A percentile compares a stretch with the other conserved stretches of the same genome.
Conservation (phyloP, 371 early-diverging fungal genomes). For the Hamiltosporidium magnivora region DNA sequence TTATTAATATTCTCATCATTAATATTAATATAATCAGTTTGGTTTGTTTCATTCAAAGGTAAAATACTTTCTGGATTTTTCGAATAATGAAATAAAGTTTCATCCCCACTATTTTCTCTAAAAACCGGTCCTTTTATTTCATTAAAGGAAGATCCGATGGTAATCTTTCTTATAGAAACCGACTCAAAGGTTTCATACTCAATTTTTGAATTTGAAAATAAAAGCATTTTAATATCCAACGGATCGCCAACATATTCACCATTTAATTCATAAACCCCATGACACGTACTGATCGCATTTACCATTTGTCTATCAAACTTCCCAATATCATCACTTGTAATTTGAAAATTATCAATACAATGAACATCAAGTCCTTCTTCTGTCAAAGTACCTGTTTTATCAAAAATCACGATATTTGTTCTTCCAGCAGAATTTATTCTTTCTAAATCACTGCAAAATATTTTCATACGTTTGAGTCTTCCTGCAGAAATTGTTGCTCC, state of each 20-base stretch:
- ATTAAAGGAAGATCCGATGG: too few species aligned
- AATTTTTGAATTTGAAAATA: not conserved
- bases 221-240: slow-evolving; percentile 88
- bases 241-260: slow-evolving; percentile 85
- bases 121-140: too few species aligned
- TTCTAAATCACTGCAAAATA: slow-evolving; percentile 80
- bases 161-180: too few species aligned
- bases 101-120: too few species aligned
- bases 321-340: slow-evolving; percentile 56
- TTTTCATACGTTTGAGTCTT: slow-evolving; percentile 66
- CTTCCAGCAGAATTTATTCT: slow-evolving; percentile 86
- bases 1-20: too few species aligned
- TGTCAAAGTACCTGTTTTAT: slow-evolving; percentile 97
- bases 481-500: slow-evolving; percentile 80
- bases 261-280: slow-evolving; percentile 75
- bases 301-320: not conserved
- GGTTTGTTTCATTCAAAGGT: too few species aligned
- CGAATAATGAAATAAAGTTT: too few species aligned
- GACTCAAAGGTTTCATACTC: too few species aligned
- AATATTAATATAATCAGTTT: too few species aligned
- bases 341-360: slow-evolving; percentile 62
- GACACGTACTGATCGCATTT: slow-evolving; percentile 77
- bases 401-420: slow-evolving; percentile 85
- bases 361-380: slow-evolving; percentile 89
- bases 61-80: too few species aligned